Percentiles rank a stretch among this genome's conserved stretches.
Conservation (phyloP, 805 yeast species). For the Barnettozyma vustinii region DNA sequence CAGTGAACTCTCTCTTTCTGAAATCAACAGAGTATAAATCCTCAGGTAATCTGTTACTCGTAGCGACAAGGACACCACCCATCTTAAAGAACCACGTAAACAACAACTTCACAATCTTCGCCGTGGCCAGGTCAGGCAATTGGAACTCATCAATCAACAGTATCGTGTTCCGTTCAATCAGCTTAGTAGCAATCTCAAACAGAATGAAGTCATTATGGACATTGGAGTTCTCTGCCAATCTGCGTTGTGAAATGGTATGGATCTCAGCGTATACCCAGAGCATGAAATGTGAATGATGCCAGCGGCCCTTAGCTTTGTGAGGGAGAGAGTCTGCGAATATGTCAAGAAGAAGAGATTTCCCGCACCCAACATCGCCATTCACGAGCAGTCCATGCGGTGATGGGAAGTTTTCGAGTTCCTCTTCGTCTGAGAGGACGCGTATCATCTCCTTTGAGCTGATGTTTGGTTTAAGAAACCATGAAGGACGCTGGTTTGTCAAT, state of each 20-base stretch:
- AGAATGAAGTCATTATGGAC: slow-evolving; percentile 59
- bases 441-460: slow-evolving; percentile 36
- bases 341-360: slow-evolving; percentile 70
- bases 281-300: slow-evolving; percentile 70
- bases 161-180: slow-evolving; percentile 53
- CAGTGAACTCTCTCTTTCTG: slow-evolving; percentile 49
- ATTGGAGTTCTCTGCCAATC: slow-evolving; percentile 30
- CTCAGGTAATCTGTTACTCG: slow-evolving; percentile 68
- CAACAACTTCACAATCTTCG: slow-evolving; percentile 58
- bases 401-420: slow-evolving; percentile 45
- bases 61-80: slow-evolving; percentile 73
- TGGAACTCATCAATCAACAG: slow-evolving; percentile 68
- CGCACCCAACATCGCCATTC: slow-evolving; percentile 69
- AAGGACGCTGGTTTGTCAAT: not conserved
- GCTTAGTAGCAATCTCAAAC: slow-evolving; percentile 60
- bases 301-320: slow-evolving; percentile 54
- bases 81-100: slow-evolving; percentile 66
- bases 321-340: slow-evolving; percentile 65
- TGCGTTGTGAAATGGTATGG: slow-evolving; percentile 45
- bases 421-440: slow-evolving; percentile 51
- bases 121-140: slow-evolving; percentile 73
- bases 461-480: slow-evolving; percentile 8
- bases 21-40: slow-evolving; percentile 65
- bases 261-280: slow-evolving; percentile 63
- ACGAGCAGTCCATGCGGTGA: slow-evolving; percentile 62